Evolutionary conservation across 441 rosid genomes (phyloP), one percentile per base, ranked within the genome.

Genomic region (Pelargonium cotyledonis): DNA sequence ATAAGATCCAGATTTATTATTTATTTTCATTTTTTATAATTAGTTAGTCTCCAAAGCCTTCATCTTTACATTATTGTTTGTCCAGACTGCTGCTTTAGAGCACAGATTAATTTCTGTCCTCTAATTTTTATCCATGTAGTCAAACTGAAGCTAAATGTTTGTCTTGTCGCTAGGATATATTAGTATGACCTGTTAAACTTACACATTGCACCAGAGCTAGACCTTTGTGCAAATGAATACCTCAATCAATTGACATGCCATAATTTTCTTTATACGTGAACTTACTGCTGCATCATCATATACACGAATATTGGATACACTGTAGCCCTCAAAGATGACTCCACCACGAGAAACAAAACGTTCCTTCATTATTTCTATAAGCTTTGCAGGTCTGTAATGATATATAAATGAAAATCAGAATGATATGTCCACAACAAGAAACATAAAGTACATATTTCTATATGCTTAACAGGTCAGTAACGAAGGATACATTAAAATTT

Each of bases 261-360:
- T 41, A 19, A 38, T 51, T 49, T 46, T 72, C 74, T 72, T 70
- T 15, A 18, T 23, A 71, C 43, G 63, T 15, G 58, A 65, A 85
- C 89, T 86, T 77, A 88, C 96, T 38, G 94, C 86, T 72, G 86
- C 72, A 73, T 90, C 91, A 53, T 85, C 78, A 53, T 84, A 87
- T 43, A 90, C 70, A 53, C 82, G 35, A 47, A 94, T 82, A 75
- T 73, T 75, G 41, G 95, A 86, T 40, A 88, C 87, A 11, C 92
- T 81, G 86, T 79, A 83, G 71, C 88, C 90, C 75, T 94, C 99
- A 44, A 91, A 81, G 79, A 94, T 84, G 74, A 88, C 87, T 68
- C 96, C 97, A 61, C 96, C 96, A 66, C 85, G 92, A 67, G 94
- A 85, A 73, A 76, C 67, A 75, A 91, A 91, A 51, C 88, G 94